Percentiles rank a stretch among this genome's conserved stretches.
Conservation (phyloP, 1,284 basidiomycete species). For the Mycosarcoma mackinlayi region DNA sequence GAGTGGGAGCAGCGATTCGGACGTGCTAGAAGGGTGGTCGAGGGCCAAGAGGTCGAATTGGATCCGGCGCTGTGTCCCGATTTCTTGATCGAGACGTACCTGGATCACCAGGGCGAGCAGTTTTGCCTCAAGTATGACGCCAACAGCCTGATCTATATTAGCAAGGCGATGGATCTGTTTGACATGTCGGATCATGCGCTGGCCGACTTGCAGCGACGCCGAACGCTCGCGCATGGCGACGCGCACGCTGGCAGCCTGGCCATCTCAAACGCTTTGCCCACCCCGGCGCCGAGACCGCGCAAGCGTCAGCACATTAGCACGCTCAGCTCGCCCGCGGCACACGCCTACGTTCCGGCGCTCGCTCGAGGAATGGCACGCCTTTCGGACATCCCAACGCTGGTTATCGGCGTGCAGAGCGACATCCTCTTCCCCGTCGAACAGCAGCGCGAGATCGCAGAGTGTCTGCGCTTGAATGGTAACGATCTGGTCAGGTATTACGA, state of each 20-base stretch:
- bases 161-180: slow-evolving; percentile 99
- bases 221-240: slow-evolving; percentile 45
- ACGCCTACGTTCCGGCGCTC: slow-evolving; percentile 81
- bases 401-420: slow-evolving; percentile 95
- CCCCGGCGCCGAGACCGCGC: slow-evolving; percentile 22
- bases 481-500: slow-evolving; percentile 92
- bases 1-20: slow-evolving; percentile 99
- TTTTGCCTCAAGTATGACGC: slow-evolving; percentile 99
- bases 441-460: slow-evolving; percentile 93
- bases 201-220: slow-evolving; percentile 72
- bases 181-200: slow-evolving; percentile 89
- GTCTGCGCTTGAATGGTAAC: slow-evolving; percentile 83
- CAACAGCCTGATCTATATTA: slow-evolving; percentile 94
- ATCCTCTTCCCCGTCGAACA: slow-evolving; percentile 97
- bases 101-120: slow-evolving; percentile 86
- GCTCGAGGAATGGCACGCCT: slow-evolving; percentile 85
- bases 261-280: slow-evolving; percentile 18
- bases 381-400: slow-evolving; percentile 80
- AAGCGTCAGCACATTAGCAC: slow-evolving; percentile 73
- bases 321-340: slow-evolving; percentile 70
- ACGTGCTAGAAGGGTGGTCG: slow-evolving; percentile 74
- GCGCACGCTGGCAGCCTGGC: slow-evolving; percentile 14
- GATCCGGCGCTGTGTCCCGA: slow-evolving; percentile 83
- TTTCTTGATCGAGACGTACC: slow-evolving; percentile 97
- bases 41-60: slow-evolving; percentile 26